Evolutionary conservation across 2,329 filamentous ascomycete species (phyloP).

Genomic region (Microcyclospora pomicola): DNA sequence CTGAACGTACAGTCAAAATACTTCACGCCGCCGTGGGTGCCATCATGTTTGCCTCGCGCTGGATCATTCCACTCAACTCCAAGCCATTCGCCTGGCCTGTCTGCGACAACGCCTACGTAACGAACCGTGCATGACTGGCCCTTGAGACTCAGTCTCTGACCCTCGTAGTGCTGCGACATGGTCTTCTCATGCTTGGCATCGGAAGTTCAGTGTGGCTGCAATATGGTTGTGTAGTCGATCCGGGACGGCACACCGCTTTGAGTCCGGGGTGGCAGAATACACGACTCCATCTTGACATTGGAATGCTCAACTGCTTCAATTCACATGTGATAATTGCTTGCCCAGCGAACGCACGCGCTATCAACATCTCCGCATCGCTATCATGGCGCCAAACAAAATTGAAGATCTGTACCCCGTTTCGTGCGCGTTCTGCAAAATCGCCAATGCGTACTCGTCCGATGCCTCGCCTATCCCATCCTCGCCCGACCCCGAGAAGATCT

Average conservation of each 20-base stretch:
- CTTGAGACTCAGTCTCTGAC: conserved; percentile 69
- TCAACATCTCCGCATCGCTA: too few relatives aligned
- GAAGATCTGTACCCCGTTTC: conserved; percentile 27
- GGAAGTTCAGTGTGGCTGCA: too few relatives aligned
- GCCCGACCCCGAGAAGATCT: conserved; percentile 20
- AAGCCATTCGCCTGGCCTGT: conserved; percentile 69
- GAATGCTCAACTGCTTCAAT: too few relatives aligned
- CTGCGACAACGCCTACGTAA: conserved; percentile 63
- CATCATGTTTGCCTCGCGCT: conserved; percentile 77
- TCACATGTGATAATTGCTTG: too few relatives aligned
- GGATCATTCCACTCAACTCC: conserved; percentile 95
- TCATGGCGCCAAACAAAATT: neutral
- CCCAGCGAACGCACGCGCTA: too few relatives aligned
- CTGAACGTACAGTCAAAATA: conserved; percentile 64
- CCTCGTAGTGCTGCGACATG: conserved; percentile 21
- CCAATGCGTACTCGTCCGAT: conserved; percentile 35
- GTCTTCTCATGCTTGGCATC: neutral
- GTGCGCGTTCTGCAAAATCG: conserved; percentile 48
- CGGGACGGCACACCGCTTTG: too few relatives aligned
- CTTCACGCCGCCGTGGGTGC: conserved; percentile 59
- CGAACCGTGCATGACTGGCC: conserved; percentile 69
- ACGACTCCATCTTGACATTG: too few relatives aligned
- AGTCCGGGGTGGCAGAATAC: too few relatives aligned
- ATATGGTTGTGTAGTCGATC: too few relatives aligned
- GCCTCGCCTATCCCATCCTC: conserved; percentile 15